Percentiles rank a stretch among this genome's conserved stretches.
phyloP scores from a whole-genome alignment of 1,284 basidiomycete genomes.

The Cryptococcus sp. region DNA sequence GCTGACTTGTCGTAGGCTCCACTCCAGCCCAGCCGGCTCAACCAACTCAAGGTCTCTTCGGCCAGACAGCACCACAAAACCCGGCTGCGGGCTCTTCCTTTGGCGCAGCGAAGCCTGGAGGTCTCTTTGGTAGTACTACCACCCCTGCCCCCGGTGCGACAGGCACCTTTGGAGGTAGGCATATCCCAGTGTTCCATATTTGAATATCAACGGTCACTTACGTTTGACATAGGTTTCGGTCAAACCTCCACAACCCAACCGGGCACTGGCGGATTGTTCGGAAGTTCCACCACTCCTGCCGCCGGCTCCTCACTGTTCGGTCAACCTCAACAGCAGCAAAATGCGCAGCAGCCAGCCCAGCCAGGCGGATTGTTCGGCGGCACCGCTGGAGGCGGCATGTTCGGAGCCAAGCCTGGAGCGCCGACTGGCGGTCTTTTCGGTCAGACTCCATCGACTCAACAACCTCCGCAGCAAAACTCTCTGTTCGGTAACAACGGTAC shows the following conservation, averaged over 20 bases:
- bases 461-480: conserved; percentile 20
- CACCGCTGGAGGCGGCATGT: conserved; percentile 57
- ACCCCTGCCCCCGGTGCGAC: conserved; percentile 19
- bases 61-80: conserved; percentile 45
- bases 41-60: conserved; percentile 36
- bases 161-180: conserved; percentile 23
- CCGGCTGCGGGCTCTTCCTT: conserved; percentile 40
- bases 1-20: conserved; percentile 1
- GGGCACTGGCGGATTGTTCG: conserved; percentile 53
- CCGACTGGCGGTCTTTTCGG: conserved; percentile 53
- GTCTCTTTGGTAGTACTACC: conserved; percentile 50
- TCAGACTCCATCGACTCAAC: conserved; percentile 28
- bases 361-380: conserved; percentile 54
- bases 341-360: conserved; percentile 33
- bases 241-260: conserved; percentile 33
- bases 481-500: conserved; percentile 37
- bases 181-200: background rate
- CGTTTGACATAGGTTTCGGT: conserved; percentile 18
- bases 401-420: conserved; percentile 53
- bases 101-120: conserved; percentile 42
- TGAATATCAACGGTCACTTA: background rate
- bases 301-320: conserved; percentile 53
- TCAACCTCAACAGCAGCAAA: conserved; percentile 48
- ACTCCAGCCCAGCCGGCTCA: conserved; percentile 6
- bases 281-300: conserved; percentile 28